Evolutionary conservation across 441 rosid species (phyloP), one percentile per base, ranked within the genome.

Genomic region (Mallotus japonicus): DNA sequence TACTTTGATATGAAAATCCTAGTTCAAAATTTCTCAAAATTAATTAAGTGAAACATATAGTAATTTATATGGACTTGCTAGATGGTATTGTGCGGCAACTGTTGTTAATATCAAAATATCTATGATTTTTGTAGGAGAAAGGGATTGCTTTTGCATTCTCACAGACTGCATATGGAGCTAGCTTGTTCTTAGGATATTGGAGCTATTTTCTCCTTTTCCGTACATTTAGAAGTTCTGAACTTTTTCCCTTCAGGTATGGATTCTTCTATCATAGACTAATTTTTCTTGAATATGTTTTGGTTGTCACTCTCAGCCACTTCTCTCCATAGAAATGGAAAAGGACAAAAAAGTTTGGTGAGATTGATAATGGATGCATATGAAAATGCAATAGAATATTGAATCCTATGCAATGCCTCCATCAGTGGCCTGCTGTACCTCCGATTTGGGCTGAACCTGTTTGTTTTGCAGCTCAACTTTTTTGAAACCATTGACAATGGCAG

Each of bases 171-270:
- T 93, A 89, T 86, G 98, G 94, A 81, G 86, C 85, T 70, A 84
- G 86, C 83, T 75, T 93, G 54, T 85, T 88, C 76, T 24, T 93
- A 63, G 93, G 98, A 77, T 91, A 95, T 70, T 95, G 98, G 99
- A 84, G 91, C 61, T 93, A 88, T 84, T 95, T 91, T 82, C 89
- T 91, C 79, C 88, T 86, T 62, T 74, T 69, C 60, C 54, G 72
- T 81, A 81, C 76, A 67, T 89, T 69, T 79, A 83, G 70, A 81
- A 78, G 76, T 79, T 72, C 82, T 34, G 83, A 81, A 71, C 86
- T 95, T 78, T 82, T 95, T 58, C 98, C 97, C 74, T 91, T 91
- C 86, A 95, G 97, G 99, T 89, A 84, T 75, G 57, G 37, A 57
- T 72, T 72, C 61, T 72, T 74, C 77, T 60, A 1, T 74, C 62